A percentile compares a stretch with the other conserved stretches of the same genome.
phyloP scores from a whole-genome alignment of 139 green algal species.

The Diplosphaera chodatii region DNA sequence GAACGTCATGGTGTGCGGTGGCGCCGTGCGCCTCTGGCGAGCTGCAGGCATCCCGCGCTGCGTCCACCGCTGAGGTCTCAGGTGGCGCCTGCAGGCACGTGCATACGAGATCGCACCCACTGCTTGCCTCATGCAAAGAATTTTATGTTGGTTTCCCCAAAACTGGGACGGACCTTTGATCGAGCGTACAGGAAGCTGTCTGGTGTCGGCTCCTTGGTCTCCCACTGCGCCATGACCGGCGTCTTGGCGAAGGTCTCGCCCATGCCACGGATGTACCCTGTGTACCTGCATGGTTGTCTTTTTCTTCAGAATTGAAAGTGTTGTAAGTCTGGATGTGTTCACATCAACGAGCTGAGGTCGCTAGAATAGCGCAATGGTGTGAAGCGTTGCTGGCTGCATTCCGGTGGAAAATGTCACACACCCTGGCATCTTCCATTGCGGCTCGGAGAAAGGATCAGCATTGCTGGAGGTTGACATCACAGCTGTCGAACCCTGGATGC shows the following conservation, averaged over 20 bases:
- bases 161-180: constrained; percentile 4
- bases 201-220: constrained; percentile 45
- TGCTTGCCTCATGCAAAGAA: too few species aligned
- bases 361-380: too few species aligned
- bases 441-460: constrained; percentile 44
- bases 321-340: too few species aligned
- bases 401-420: too few species aligned
- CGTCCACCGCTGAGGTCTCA: not conserved
- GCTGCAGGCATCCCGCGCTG: constrained; percentile 53
- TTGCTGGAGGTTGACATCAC: too few species aligned
- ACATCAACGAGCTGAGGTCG: too few species aligned
- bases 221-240: constrained; percentile 54
- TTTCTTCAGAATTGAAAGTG: too few species aligned
- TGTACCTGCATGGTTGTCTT: too few species aligned
- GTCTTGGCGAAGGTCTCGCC: constrained; percentile 67
- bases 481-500: too few species aligned
- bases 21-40: constrained; percentile 36
- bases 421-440: constrained; percentile 57
- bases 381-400: too few species aligned
- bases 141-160: too few species aligned
- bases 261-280: constrained; percentile 52
- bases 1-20: constrained; percentile 23
- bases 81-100: not conserved
- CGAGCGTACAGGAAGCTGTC: constrained; percentile 60
- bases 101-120: too few species aligned